These are phyloP conservation scores for Marasmius tenuissimus DNA, from an alignment of 1,284 basidiomycete species.

Conservation along the genomic window DNA sequence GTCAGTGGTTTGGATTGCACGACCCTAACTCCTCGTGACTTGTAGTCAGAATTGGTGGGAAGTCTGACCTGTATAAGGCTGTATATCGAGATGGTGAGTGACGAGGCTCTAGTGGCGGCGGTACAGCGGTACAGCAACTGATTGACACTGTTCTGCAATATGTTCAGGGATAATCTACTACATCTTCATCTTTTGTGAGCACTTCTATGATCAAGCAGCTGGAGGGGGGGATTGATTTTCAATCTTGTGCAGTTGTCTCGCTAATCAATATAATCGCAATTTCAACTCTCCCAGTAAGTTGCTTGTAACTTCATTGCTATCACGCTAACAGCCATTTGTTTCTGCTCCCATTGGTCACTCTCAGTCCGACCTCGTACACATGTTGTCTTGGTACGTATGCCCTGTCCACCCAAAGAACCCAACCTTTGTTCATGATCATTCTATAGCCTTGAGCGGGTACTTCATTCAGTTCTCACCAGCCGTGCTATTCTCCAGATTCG, in stretches of 20 bases:
- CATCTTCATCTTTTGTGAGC: neutral
- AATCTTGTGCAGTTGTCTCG: neutral
- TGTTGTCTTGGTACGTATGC: too few species aligned
- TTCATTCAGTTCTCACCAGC: too few species aligned
- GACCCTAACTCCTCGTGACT: neutral
- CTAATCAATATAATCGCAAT: neutral
- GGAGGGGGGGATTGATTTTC: neutral
- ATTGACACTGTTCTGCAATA: too few species aligned
- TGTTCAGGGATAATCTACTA: neutral
- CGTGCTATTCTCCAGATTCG: too few species aligned
- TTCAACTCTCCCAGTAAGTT: neutral
- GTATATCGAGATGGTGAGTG: slow-evolving; percentile 1
- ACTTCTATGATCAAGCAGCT: neutral
- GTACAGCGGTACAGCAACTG: neutral
- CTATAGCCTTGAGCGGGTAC: too few species aligned
- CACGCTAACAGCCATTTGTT: neutral
- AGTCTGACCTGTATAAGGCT: neutral
- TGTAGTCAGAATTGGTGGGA: neutral
- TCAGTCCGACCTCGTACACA: too few species aligned
- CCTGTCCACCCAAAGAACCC: too few species aligned
- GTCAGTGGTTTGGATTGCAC: neutral
- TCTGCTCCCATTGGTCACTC: neutral
- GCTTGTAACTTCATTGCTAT: too few species aligned
- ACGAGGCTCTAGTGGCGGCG: neutral
- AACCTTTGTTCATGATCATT: too few species aligned